A percentile compares a stretch with the other conserved stretches of the same genome.
Conservation (phyloP, 73 alveolate species). For the Breviolum minutum region DNA sequence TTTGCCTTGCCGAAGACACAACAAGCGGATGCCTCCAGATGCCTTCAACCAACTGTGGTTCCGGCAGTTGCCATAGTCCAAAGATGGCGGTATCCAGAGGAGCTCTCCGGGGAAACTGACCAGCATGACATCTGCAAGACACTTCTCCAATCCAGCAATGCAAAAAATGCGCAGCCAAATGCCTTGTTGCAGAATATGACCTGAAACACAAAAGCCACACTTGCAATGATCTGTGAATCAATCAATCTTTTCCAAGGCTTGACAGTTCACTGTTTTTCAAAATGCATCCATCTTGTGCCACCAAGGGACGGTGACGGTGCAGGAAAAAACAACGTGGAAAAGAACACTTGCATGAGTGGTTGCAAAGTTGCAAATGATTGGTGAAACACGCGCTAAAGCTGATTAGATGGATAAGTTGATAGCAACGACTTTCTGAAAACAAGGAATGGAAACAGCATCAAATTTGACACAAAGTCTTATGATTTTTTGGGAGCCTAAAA, state of each 20-base stretch:
- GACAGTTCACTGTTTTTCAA: neutral
- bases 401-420: too few species aligned
- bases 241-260: neutral
- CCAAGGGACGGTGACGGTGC: constrained; percentile 12
- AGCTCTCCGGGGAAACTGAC: constrained; percentile 88
- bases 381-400: too few species aligned
- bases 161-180: neutral
- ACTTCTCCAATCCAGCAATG: neutral
- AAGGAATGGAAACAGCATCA: too few species aligned
- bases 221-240: neutral
- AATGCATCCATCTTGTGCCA: neutral
- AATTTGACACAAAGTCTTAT: too few species aligned
- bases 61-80: constrained; percentile 48
- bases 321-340: constrained; percentile 39
- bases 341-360: constrained; percentile 6
- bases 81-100: constrained; percentile 65
- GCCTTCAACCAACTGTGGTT: neutral
- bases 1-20: neutral
- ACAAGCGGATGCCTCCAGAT: neutral
- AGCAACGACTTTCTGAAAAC: too few species aligned
- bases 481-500: too few species aligned
- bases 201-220: neutral
- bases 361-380: too few species aligned
- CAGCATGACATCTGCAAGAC: neutral
- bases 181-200: constrained; percentile 52